phyloP scores from a whole-genome alignment of 1,284 basidiomycete species.

The Athelia sp. region DNA sequence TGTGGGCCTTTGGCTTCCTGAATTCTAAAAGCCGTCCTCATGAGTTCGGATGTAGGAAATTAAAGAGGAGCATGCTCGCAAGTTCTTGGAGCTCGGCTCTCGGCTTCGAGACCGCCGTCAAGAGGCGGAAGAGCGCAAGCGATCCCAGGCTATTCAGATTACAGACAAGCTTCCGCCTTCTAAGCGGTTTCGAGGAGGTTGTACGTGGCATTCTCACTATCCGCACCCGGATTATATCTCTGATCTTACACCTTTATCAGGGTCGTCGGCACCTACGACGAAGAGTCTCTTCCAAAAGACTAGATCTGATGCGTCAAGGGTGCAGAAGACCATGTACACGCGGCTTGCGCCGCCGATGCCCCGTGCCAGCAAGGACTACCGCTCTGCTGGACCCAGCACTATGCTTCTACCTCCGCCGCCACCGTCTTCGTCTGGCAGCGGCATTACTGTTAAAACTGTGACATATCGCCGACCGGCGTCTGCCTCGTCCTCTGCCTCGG shows the following conservation, averaged over 20 bases:
- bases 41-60: slow-evolving; percentile 35
- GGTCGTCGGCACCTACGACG: slow-evolving; percentile 43
- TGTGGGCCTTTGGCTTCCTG: slow-evolving; percentile 33
- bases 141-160: slow-evolving; percentile 64
- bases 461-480: slow-evolving; percentile 24
- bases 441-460: slow-evolving; percentile 40
- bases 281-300: slow-evolving; percentile 76
- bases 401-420: slow-evolving; percentile 28
- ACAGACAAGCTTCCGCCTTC: slow-evolving; percentile 59
- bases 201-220: slow-evolving; percentile 33
- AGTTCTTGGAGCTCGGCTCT: slow-evolving; percentile 54
- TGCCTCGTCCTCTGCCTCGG: slow-evolving; percentile 12
- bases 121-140: slow-evolving; percentile 67
- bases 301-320: slow-evolving; percentile 57
- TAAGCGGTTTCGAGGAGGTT: slow-evolving; percentile 55
- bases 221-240: slow-evolving; percentile 10
- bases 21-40: slow-evolving; percentile 1
- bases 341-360: slow-evolving; percentile 48
- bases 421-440: slow-evolving; percentile 25
- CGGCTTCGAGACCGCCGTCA: slow-evolving; percentile 58
- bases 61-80: slow-evolving; percentile 48
- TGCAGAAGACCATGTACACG: slow-evolving; percentile 57
- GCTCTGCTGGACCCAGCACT: slow-evolving; percentile 30
- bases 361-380: slow-evolving; percentile 35
- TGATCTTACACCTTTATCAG: slow-evolving; percentile 26